These are phyloP conservation scores for Fusarium concolor DNA, from an alignment of 2,329 filamentous ascomycete species.

Conservation along the genomic window DNA sequence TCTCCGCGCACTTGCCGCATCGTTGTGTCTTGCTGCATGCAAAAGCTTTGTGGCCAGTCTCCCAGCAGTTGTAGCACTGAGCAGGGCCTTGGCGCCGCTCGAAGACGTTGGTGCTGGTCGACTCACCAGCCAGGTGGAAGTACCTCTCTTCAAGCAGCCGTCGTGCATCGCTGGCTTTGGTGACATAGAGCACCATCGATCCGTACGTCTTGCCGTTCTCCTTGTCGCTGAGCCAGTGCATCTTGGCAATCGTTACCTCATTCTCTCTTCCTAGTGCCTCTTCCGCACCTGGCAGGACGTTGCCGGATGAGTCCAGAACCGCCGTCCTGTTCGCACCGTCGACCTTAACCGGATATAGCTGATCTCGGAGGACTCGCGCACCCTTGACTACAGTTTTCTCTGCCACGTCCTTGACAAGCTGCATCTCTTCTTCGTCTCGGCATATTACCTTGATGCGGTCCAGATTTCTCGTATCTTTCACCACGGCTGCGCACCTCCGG, in stretches of 20 bases:
- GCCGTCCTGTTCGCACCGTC: background rate
- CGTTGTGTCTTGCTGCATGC: background rate
- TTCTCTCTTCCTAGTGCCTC: background rate
- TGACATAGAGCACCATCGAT: background rate
- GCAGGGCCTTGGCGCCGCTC: background rate
- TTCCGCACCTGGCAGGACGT: background rate
- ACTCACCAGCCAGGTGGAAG: background rate
- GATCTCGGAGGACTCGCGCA: background rate
- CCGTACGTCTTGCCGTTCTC: background rate
- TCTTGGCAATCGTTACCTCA: background rate
- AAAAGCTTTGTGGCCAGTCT: background rate
- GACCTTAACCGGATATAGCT: background rate
- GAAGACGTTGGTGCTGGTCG: background rate
- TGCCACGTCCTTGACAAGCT: background rate
- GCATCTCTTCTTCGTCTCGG: background rate
- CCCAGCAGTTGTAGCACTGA: background rate
- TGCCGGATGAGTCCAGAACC: background rate
- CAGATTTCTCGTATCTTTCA: background rate
- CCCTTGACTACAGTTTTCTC: background rate
- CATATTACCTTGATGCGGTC: background rate
- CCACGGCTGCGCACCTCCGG: background rate
- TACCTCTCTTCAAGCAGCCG: background rate
- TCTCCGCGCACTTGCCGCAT: background rate
- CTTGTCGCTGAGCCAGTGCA: background rate
- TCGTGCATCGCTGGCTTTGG: background rate